Percentiles rank a stretch among this genome's conserved stretches.
phyloP scores from a whole-genome alignment of 805 yeast genomes.

The Cyberlindnera mycetangii region DNA sequence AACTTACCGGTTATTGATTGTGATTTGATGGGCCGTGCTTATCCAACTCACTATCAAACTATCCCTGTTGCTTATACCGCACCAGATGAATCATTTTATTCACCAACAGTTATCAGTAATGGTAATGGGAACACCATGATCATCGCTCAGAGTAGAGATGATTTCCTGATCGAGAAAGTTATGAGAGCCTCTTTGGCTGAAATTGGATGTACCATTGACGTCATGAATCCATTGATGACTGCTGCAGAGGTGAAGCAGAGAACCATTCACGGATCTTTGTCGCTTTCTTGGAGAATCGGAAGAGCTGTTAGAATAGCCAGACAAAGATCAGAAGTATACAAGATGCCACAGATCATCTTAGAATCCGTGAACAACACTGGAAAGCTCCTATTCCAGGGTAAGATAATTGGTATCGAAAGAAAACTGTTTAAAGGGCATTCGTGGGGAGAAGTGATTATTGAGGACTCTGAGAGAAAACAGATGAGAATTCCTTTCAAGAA shows the following conservation, averaged over 20 bases:
- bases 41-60: slow-evolving; percentile 43
- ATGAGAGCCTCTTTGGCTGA: slow-evolving; percentile 42
- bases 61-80: slow-evolving; percentile 24
- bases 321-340: slow-evolving; percentile 35
- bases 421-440: slow-evolving; percentile 41
- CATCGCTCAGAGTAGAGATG: slow-evolving; percentile 32
- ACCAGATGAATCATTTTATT: slow-evolving; percentile 22
- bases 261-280: slow-evolving; percentile 33
- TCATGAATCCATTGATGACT: slow-evolving; percentile 32
- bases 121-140: slow-evolving; percentile 42
- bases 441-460: slow-evolving; percentile 43
- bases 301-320: slow-evolving; percentile 39
- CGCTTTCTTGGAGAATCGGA: slow-evolving; percentile 47
- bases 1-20: slow-evolving; percentile 36
- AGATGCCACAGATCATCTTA: slow-evolving; percentile 34
- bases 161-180: slow-evolving; percentile 34
- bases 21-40: slow-evolving; percentile 49
- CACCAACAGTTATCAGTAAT: slow-evolving; percentile 32
- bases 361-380: slow-evolving; percentile 39
- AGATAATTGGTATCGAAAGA: slow-evolving; percentile 42
- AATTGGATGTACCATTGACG: slow-evolving; percentile 39
- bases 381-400: slow-evolving; percentile 37
- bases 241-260: slow-evolving; percentile 27
- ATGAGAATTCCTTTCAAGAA: slow-evolving; percentile 45
- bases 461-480: slow-evolving; percentile 17